Evolutionary conservation across 1,284 basidiomycete genomes (phyloP).

Genomic region (Chalciporus sp.): DNA sequence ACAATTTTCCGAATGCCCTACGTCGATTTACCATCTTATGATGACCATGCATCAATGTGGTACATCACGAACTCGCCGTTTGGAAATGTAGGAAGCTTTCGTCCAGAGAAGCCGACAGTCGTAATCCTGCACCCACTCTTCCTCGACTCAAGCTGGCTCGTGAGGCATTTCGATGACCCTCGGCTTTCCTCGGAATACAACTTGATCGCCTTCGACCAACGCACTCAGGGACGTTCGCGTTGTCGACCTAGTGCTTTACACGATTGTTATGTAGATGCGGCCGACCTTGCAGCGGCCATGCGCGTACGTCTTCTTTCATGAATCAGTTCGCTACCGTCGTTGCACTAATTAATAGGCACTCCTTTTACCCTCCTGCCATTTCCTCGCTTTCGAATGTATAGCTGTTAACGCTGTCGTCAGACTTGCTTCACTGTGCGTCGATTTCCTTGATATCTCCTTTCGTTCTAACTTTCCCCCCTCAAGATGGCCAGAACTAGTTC

Average conservation of each 20-base stretch:
- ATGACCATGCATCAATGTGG: slow-evolving; percentile 71
- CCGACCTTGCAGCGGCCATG: slow-evolving; percentile 67
- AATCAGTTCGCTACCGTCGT: background rate
- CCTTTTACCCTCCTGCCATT: slow-evolving; percentile 64
- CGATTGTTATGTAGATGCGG: slow-evolving; percentile 75
- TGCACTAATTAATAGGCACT: slow-evolving; percentile 46
- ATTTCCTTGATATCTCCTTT: background rate
- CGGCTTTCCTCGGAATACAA: slow-evolving; percentile 61
- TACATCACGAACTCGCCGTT: slow-evolving; percentile 61
- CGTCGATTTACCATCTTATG: slow-evolving; percentile 61
- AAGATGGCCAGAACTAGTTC: slow-evolving; percentile 72
- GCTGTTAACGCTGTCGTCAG: slow-evolving; percentile 58
- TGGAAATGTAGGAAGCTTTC: slow-evolving; percentile 65
- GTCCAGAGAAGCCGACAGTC: slow-evolving; percentile 62
- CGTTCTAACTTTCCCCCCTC: slow-evolving; percentile 13
- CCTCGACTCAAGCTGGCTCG: slow-evolving; percentile 69
- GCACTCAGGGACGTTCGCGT: slow-evolving; percentile 63
- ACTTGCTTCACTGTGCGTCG: slow-evolving; percentile 59
- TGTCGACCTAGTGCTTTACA: slow-evolving; percentile 55
- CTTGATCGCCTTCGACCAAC: slow-evolving; percentile 72
- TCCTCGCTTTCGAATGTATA: slow-evolving; percentile 63
- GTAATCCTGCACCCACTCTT: slow-evolving; percentile 68
- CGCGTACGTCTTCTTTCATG: slow-evolving; percentile 45
- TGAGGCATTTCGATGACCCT: slow-evolving; percentile 65
- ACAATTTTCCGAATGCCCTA: slow-evolving; percentile 57